phyloP scores from a whole-genome alignment of 805 yeast genomes.

The Jamesozyma gamospora region DNA sequence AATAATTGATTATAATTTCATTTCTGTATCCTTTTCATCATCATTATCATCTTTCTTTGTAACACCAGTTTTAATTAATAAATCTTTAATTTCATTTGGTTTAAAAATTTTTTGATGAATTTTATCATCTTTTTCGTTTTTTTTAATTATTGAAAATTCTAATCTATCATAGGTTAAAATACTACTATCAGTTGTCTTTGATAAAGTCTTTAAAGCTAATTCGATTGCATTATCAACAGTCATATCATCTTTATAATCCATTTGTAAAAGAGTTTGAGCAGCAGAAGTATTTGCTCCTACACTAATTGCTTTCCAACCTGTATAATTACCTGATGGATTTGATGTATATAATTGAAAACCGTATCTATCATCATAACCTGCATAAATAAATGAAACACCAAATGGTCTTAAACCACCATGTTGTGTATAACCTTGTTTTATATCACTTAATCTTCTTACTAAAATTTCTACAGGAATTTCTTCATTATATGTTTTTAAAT shows the following conservation, averaged over 20 bases:
- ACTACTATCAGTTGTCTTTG: slow-evolving; percentile 88
- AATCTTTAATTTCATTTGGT: slow-evolving; percentile 62
- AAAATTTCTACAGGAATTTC: slow-evolving; percentile 88
- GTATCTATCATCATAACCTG: slow-evolving; percentile 85
- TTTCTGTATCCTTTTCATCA: slow-evolving; percentile 14
- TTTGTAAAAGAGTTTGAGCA: slow-evolving; percentile 90
- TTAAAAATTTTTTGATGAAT: slow-evolving; percentile 66
- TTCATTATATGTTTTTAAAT: slow-evolving; percentile 79
- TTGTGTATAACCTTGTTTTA: slow-evolving; percentile 96
- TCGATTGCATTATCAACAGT: slow-evolving; percentile 67
- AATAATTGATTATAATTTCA: background rate
- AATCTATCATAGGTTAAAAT: slow-evolving; percentile 80
- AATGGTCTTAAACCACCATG: slow-evolving; percentile 98
- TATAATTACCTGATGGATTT: slow-evolving; percentile 94
- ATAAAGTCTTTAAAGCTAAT: slow-evolving; percentile 80
- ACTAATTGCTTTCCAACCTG: slow-evolving; percentile 97
- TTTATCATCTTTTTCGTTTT: slow-evolving; percentile 39
- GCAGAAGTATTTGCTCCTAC: slow-evolving; percentile 95
- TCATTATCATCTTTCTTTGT: slow-evolving; percentile 40
- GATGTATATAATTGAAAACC: slow-evolving; percentile 90
- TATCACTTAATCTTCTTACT: slow-evolving; percentile 81
- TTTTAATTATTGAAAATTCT: slow-evolving; percentile 77
- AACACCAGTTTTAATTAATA: slow-evolving; percentile 66
- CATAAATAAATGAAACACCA: slow-evolving; percentile 93
- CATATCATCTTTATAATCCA: slow-evolving; percentile 83